These are phyloP conservation scores for Capronia epimyces DNA, from an alignment of 2,329 filamentous ascomycete species.

Conservation along the genomic window DNA sequence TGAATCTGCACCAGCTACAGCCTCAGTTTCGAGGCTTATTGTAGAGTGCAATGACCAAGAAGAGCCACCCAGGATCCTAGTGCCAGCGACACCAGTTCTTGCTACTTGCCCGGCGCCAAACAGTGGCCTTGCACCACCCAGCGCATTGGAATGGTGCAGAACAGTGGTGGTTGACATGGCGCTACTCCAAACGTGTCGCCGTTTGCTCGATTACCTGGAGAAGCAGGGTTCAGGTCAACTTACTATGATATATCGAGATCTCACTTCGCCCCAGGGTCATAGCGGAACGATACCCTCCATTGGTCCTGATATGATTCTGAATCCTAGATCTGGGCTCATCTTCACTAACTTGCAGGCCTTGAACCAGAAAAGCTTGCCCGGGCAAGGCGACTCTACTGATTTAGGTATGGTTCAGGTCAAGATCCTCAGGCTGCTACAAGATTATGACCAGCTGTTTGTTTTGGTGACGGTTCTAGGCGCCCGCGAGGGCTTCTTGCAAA, in stretches of 20 bases:
- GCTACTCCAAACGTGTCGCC: conserved; percentile 12
- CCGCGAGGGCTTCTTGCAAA: neutral
- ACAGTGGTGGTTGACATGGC: conserved; percentile 20
- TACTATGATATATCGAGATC: conserved; percentile 29
- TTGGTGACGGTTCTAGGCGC: conserved; percentile 50
- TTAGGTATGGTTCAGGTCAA: conserved; percentile 50
- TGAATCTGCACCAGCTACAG: neutral
- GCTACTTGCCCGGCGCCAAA: neutral
- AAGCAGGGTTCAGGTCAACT: conserved; percentile 7
- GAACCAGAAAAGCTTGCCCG: conserved; percentile 66
- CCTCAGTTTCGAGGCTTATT: neutral
- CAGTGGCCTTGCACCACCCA: neutral
- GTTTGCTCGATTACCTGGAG: conserved; percentile 18
- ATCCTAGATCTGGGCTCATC: conserved; percentile 63
- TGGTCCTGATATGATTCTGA: conserved; percentile 62
- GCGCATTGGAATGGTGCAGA: conserved; percentile 5
- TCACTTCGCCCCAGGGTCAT: conserved; percentile 1
- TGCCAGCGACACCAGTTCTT: conserved; percentile 8
- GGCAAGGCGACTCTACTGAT: conserved; percentile 41
- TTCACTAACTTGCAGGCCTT: conserved; percentile 66
- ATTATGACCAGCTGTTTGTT: conserved; percentile 64
- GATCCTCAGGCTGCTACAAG: conserved; percentile 48
- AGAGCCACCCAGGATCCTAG: neutral
- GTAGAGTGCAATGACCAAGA: neutral
- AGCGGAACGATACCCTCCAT: conserved; percentile 45